A percentile compares a stretch with the other conserved stretches of the same genome.
phyloP scores from a whole-genome alignment of 352 stramenopile species.

The Phytophthora hybrid region DNA sequence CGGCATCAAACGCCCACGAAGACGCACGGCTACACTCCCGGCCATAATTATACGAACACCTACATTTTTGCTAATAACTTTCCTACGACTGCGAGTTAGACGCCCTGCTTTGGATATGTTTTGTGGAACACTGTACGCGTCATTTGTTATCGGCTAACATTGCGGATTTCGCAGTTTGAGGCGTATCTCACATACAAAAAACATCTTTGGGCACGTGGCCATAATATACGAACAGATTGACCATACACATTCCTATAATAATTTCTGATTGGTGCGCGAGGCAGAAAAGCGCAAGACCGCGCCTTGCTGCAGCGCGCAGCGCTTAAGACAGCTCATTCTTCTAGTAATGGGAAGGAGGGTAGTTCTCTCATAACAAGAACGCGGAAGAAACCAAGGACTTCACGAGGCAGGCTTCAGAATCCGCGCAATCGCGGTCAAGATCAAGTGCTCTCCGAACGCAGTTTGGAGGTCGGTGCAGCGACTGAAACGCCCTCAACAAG shows the following conservation, averaged over 20 bases:
- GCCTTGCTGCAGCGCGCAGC: too few species aligned
- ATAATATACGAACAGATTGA: too few species aligned
- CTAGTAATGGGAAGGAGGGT: not conserved
- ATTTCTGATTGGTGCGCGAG: not conserved
- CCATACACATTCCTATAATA: not conserved
- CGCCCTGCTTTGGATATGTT: not conserved
- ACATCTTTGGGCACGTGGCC: too few species aligned
- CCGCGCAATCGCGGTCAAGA: not conserved
- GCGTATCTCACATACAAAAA: not conserved
- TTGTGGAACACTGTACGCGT: not conserved
- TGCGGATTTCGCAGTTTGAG: not conserved
- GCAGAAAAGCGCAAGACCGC: not conserved
- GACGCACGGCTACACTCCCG: too few species aligned
- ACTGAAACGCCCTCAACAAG: not conserved
- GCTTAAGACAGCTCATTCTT: not conserved
- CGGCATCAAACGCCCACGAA: too few species aligned
- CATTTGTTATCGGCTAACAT: not conserved
- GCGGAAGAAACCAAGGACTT: not conserved
- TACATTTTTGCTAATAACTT: too few species aligned
- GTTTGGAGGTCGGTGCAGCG: not conserved
- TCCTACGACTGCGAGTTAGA: too few species aligned
- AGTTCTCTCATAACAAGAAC: not conserved
- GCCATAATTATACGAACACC: too few species aligned
- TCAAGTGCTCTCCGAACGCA: not conserved
- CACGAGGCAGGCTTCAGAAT: not conserved